Base-by-base conservation (phyloP, 2,329 filamentous ascomycete genomes). In the Tolypocladium tropicale region DNA sequence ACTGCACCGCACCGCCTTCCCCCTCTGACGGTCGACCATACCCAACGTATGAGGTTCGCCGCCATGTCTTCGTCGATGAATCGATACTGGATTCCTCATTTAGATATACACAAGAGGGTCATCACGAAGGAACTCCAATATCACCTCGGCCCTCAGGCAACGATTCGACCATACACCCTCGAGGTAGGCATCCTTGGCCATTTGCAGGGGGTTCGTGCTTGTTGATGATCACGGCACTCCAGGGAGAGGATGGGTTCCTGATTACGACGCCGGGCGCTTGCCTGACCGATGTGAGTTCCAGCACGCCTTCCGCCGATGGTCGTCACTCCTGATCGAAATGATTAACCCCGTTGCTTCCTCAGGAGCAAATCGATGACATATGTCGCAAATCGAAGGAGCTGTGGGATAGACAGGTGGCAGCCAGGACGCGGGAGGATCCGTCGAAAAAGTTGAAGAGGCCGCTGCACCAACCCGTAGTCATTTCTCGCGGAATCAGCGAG, bases 331-430 rank as follows among this genome's bases (percentile, higher is more conserved):
- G n/a, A n/a, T 16, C 5, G 14, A 28, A 55, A 59, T 65, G 56
- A 66, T 63, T 56, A 30, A 34, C 18, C 54, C 53, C 25, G 51
- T 48, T 41, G 41, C 30, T 12, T 36, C 7, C 34, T 52, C 32
- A 63, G 81, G 80, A 83, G 69, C 81, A 84, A 74, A 83, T 84
- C 60, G 79, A 84, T 63, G 81, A 84, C 62, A 82, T 84, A 55
- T 84, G 81, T 67, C 68, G 74, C 58, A 83, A 83, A 66, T 83
- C 80, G 37, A 80, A 75, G 59, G 78, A 82, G 55, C 71, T 80
- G 58, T 84, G 79, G 79, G 78, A 83, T 60, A 63, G 63, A 60
- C 78, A 83, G 66, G 78, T 77, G 18, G 78, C 78, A 16, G 78
- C 78, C 43, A 75, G 75, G 59, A 67, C 72, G 53, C 70, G 74